Conservation (phyloP, 2,329 filamentous ascomycete genomes). For the Penicillium griseofulvum region DNA sequence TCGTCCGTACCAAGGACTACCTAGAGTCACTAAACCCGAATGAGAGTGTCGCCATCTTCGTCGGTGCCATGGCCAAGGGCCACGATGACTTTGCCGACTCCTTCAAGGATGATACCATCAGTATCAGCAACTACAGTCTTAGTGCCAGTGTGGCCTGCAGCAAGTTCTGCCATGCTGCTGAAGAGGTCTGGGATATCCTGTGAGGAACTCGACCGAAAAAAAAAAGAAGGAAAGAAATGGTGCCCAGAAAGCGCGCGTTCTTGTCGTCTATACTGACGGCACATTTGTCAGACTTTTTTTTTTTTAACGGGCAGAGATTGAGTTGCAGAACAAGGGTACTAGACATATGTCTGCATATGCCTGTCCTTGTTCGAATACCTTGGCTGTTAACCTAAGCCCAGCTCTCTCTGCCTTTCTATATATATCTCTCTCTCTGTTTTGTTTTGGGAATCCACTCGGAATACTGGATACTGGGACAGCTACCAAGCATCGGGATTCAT, state of each 20-base stretch:
- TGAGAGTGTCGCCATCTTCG: constrained; percentile 96
- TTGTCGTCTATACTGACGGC: constrained; percentile 10
- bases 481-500: constrained; percentile 12
- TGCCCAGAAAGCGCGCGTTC: constrained; percentile 12
- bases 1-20: constrained; percentile 86
- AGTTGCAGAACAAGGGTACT: constrained; percentile 1
- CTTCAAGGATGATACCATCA: constrained; percentile 94
- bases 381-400: neutral
- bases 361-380: neutral
- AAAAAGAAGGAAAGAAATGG: constrained; percentile 4
- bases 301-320: constrained; percentile 14
- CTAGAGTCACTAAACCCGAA: constrained; percentile 73
- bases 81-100: constrained; percentile 91
- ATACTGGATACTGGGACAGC: constrained; percentile 4
- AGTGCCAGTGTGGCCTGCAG: constrained; percentile 98
- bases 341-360: neutral
- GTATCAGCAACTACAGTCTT: constrained; percentile 96
- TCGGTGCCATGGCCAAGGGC: constrained; percentile 98
- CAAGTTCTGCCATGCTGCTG: constrained; percentile 98
- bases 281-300: constrained; percentile 7
- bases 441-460: neutral
- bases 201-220: constrained; percentile 46
- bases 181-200: constrained; percentile 93
- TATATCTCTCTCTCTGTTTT: constrained; percentile 10
- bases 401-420: neutral